phyloP scores from a whole-genome alignment of 768 basidiomycete genomes.

The Amanita fuliginea region DNA sequence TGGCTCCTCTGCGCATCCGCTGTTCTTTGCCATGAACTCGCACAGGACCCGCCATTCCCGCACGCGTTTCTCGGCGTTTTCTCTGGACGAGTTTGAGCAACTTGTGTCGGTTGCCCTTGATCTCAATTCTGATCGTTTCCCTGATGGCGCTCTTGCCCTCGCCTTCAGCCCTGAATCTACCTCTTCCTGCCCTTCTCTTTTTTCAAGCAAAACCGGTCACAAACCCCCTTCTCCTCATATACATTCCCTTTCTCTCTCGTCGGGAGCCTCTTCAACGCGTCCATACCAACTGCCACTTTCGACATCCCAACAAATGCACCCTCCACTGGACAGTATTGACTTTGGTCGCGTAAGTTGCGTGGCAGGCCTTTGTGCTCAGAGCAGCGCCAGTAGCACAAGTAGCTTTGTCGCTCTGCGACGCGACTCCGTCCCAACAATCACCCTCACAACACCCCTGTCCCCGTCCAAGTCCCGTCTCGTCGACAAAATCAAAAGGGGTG shows the following conservation, averaged over 20 bases:
- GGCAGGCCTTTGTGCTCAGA: neutral
- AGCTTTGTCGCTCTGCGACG: neutral
- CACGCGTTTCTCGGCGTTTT: neutral
- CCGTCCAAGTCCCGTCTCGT: constrained; percentile 2
- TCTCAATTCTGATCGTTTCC: constrained; percentile 7
- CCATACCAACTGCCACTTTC: neutral
- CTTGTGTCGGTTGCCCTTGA: constrained; percentile 5
- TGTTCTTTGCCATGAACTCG: neutral
- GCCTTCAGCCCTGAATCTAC: constrained; percentile 2
- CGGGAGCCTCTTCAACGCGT: neutral
- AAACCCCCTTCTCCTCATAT: neutral
- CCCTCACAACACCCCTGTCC: neutral
- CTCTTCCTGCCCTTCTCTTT: constrained; percentile 1
- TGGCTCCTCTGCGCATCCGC: neutral
- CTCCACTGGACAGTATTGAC: constrained; percentile 1
- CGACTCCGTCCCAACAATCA: neutral
- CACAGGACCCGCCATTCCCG: neutral
- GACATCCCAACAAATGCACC: neutral
- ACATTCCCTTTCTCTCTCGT: neutral
- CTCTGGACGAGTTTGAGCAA: neutral
- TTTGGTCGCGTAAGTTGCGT: constrained; percentile 2
- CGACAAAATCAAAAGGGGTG: constrained; percentile 3
- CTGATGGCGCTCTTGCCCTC: constrained; percentile 1
- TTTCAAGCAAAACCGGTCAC: neutral
- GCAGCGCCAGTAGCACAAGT: neutral